Percentiles rank a stretch among this genome's conserved stretches.
Evolutionary conservation across 371 early-diverging fungal species (phyloP).

Genomic region (Vairimorpha apis): DNA sequence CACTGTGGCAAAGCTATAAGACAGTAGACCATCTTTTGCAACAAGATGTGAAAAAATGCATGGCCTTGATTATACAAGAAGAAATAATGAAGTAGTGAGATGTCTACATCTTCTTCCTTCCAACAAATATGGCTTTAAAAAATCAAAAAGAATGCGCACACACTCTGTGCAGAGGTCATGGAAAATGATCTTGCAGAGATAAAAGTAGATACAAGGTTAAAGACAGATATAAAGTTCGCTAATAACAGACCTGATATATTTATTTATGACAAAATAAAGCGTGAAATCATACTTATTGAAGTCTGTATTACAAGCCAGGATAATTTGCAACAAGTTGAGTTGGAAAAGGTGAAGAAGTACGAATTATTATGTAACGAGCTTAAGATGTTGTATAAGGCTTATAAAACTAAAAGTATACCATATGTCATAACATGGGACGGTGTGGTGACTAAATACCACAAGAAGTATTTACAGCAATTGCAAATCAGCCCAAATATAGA

Average conservation of each 20-base stretch:
- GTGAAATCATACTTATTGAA: not conserved
- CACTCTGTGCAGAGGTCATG: not conserved
- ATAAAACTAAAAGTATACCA: not conserved
- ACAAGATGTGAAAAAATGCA: not conserved
- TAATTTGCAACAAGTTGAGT: not conserved
- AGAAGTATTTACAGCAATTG: not conserved
- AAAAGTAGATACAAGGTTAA: not conserved
- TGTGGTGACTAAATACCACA: slow-evolving; percentile 6
- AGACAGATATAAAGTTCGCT: not conserved
- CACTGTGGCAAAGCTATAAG: not conserved
- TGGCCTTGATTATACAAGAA: not conserved
- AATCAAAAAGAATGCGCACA: not conserved
- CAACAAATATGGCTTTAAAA: not conserved
- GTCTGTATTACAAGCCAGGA: not conserved
- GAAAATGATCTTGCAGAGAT: not conserved
- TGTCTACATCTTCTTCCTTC: not conserved
- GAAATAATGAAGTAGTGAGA: not conserved
- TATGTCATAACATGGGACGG: slow-evolving; percentile 3
- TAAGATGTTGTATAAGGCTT: not conserved
- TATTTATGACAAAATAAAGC: not conserved
- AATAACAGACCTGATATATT: not conserved
- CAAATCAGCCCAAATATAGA: not conserved
- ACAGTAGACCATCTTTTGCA: not conserved
- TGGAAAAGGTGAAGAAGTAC: not conserved
- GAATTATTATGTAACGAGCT: not conserved